These are phyloP conservation scores for Leccinum uliginosum DNA, from an alignment of 768 basidiomycete genomes.

Conservation along the genomic window DNA sequence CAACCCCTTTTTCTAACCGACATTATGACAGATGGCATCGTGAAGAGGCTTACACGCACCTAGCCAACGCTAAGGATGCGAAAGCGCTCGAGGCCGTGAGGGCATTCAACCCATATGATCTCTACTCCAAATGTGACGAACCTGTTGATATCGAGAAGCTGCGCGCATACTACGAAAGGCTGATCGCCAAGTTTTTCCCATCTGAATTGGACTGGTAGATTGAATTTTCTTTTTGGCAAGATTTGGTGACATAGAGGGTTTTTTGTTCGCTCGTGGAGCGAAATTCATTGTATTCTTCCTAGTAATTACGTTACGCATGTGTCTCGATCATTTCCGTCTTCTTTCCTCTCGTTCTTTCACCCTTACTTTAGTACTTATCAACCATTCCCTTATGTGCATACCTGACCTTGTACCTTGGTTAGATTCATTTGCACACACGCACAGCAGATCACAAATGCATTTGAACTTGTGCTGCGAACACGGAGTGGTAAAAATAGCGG, in stretches of 20 bases:
- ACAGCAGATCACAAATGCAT: background rate
- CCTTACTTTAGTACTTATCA: conserved; percentile 23
- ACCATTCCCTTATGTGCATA: conserved; percentile 1
- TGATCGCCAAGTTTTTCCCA: conserved; percentile 88
- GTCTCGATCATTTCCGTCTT: background rate
- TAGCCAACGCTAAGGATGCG: conserved; percentile 69
- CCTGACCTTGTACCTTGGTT: background rate
- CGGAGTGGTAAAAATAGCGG: conserved; percentile 18
- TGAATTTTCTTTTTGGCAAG: background rate
- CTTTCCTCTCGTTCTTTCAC: background rate
- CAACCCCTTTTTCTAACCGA: background rate
- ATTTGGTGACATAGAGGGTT: conserved; percentile 7
- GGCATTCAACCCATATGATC: conserved; percentile 91
- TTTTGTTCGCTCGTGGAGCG: conserved; percentile 1
- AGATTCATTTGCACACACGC: background rate
- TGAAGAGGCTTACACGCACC: conserved; percentile 77
- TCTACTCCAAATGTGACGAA: conserved; percentile 86
- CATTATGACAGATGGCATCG: conserved; percentile 65
- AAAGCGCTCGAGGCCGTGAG: conserved; percentile 66
- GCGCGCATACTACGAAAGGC: conserved; percentile 75
- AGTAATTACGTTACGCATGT: conserved; percentile 1
- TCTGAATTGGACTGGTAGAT: conserved; percentile 72
- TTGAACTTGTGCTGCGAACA: background rate
- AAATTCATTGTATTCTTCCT: conserved; percentile 1
- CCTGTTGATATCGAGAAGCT: conserved; percentile 58